Base-by-base conservation (phyloP, 805 yeast genomes). In the Yarrowia sp. region DNA sequence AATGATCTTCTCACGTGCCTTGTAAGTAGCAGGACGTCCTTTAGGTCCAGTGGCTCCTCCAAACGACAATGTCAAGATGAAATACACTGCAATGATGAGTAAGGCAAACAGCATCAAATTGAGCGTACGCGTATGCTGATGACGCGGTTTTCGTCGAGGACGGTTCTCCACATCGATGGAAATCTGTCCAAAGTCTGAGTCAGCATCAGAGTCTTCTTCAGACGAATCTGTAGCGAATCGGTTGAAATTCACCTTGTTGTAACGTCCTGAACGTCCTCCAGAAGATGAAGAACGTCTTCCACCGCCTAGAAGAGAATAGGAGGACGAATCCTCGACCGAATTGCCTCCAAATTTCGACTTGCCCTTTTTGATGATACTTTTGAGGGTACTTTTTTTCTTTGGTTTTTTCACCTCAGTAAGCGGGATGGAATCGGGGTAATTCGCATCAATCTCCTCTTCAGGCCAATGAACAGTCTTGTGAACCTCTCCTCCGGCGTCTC, bases 301-400 rank as follows among this genome's bases (percentile, higher is more conserved):
- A 15, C 61, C 61, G 1, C 60, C 60, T 18, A 51, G 35, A 22
- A 51, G 44, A 2, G 60, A 51, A 28, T 51, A 51, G 3, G 60
- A 51, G 6, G 60, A 51, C 18, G 44, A 51, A 35, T 51, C 60
- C 8, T 51, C 60, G n/a, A 33, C n/a, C 7, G 60, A 28, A 44
- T 28, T 38, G n/a, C 61, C 61, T 15, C 61, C 61, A 31, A 44
- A 58, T 32, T 58, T 58, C 43, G 51, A 43, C 45, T 58, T 58
- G 64, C 64, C 64, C 43, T 58, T 58, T 58, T 58, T 58, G 42
- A 58, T 43, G 51, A 58, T 44, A 28, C 51, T 43, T 36, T 58
- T 58, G 32, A 58, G 41, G 2, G 42, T 51, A 18, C 28, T 22
- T 22, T 51, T 51, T 6, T 38, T 38, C 35, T 58, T 58, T 35